These are phyloP conservation scores for Diplodia mutila DNA, from an alignment of 2,329 filamentous ascomycete species.

Conservation along the genomic window DNA sequence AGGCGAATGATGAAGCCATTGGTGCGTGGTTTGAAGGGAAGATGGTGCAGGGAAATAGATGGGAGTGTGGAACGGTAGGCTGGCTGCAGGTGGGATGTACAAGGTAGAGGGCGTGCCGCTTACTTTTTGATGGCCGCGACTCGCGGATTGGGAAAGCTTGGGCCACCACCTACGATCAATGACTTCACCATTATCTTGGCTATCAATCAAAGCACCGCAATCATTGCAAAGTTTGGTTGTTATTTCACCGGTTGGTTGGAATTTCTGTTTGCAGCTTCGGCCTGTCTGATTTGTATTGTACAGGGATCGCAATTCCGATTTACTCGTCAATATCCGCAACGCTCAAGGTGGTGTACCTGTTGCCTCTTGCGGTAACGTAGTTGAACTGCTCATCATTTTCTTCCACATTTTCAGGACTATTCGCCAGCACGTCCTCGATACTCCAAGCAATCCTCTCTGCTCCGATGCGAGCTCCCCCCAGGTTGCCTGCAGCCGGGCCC, in stretches of 20 bases:
- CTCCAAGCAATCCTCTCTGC: slow-evolving; percentile 76
- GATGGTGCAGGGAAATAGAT: background rate
- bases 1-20: slow-evolving; percentile 45
- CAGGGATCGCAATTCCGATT: background rate
- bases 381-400: slow-evolving; percentile 7
- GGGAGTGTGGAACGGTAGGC: slow-evolving; percentile 16
- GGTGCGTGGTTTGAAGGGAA: slow-evolving; percentile 4
- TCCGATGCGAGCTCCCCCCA: slow-evolving; percentile 72
- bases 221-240: background rate
- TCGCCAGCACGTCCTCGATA: slow-evolving; percentile 61
- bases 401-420: slow-evolving; percentile 22
- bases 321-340: background rate
- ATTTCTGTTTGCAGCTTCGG: background rate
- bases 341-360: slow-evolving; percentile 6
- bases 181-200: slow-evolving; percentile 36
- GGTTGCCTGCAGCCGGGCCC: slow-evolving; percentile 72
- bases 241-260: background rate
- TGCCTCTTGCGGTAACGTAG: slow-evolving; percentile 11
- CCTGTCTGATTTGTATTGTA: background rate
- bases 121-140: slow-evolving; percentile 27
- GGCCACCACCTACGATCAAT: slow-evolving; percentile 35
- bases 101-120: slow-evolving; percentile 23
- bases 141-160: slow-evolving; percentile 37
- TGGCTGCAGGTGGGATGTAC: background rate
- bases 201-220: background rate